Evolutionary conservation across 139 green algal species (phyloP), one percentile per base, ranked within the genome.

Genomic region (Chlamydomonas sphaeroides): DNA sequence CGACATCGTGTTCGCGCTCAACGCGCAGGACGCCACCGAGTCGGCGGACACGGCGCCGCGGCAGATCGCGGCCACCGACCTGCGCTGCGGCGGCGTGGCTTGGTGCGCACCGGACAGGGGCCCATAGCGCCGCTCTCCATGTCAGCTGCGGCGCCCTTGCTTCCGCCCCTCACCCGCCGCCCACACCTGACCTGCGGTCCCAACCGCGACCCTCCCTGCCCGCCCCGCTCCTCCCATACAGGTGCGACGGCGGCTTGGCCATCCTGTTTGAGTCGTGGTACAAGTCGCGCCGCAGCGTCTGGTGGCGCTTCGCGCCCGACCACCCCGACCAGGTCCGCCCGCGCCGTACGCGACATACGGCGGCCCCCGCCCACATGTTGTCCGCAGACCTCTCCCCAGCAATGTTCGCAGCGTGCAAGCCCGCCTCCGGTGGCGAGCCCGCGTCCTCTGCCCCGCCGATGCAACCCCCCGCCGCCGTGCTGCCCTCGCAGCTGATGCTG

Each of bases 191-290:
- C n/a, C n/a, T n/a, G n/a, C n/a, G n/a, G 45, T 32, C 23, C 57
- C 5, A 56, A 32, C 48, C 45, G n/a, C 32, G 25, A 23, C 68
- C 62, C 41, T 15, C 68, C 69, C 48, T 32, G 6, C 30, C 45
- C 48, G 7, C 41, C 42, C 69, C 48, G n/a, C 45, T 14, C 3
- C 65, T n/a, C 17, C 65, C 35, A n/a, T n/a, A 35, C 77, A 74
- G 94, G 94, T 91, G 94, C 41, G 88, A 91, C 63, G 92, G 90
- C 65, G 90, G 94, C 17, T 88, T 99, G 66, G 96, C 97, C 32
- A 77, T 99, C 51, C 61, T 98, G 69, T 99, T 98, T 69, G 95
- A 99, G 90, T 89, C 74, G 15, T 95, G 94, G 91, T 98, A 93
- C 92, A 96, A 97, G 85, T 96, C 83, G 5, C 82, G 95, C 57